A percentile compares a stretch with the other conserved stretches of the same genome.
Evolutionary conservation across 2,329 filamentous ascomycete genomes (phyloP).

Genomic region (Volutella citrinella): DNA sequence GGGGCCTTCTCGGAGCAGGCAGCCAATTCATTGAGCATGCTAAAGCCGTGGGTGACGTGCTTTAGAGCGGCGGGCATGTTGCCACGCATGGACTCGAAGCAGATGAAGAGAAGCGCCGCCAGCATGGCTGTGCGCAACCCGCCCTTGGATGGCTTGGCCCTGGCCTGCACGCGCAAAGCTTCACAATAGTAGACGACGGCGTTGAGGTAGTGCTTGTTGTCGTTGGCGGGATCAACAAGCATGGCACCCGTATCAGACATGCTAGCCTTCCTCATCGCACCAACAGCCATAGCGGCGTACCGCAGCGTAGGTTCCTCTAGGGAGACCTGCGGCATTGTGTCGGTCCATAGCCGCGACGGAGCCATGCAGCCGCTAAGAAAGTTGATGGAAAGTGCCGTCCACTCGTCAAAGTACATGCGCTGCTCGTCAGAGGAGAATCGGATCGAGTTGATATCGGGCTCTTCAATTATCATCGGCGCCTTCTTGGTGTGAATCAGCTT

Average conservation of each 20-base stretch:
- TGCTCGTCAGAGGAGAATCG: conserved; percentile 34
- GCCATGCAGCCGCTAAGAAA: conserved; percentile 35
- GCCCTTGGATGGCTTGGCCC: conserved; percentile 33
- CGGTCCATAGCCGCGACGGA: conserved; percentile 35
- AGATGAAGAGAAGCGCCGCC: conserved; percentile 39
- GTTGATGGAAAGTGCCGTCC: conserved; percentile 31
- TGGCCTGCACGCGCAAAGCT: conserved; percentile 37
- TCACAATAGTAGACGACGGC: conserved; percentile 40
- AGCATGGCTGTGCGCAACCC: conserved; percentile 37
- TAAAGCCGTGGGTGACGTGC: conserved; percentile 39
- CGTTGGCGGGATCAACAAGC: conserved; percentile 16
- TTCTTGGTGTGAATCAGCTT: conserved; percentile 31
- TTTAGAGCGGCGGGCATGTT: conserved; percentile 39
- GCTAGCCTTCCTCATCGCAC: conserved; percentile 35
- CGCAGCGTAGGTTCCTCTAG: conserved; percentile 35
- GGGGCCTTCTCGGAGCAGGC: conserved; percentile 34
- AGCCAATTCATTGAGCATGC: conserved; percentile 37
- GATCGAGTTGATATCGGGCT: conserved; percentile 32
- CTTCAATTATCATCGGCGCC: conserved; percentile 26
- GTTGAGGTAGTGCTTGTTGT: conserved; percentile 38
- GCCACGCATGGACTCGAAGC: conserved; percentile 39
- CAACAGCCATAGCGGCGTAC: conserved; percentile 39
- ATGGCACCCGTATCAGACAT: conserved; percentile 14
- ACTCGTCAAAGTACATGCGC: conserved; percentile 36
- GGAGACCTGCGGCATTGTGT: conserved; percentile 39